phyloP scores from a whole-genome alignment of 2,329 filamentous ascomycete genomes.

The Graphilbum fragrans region DNA sequence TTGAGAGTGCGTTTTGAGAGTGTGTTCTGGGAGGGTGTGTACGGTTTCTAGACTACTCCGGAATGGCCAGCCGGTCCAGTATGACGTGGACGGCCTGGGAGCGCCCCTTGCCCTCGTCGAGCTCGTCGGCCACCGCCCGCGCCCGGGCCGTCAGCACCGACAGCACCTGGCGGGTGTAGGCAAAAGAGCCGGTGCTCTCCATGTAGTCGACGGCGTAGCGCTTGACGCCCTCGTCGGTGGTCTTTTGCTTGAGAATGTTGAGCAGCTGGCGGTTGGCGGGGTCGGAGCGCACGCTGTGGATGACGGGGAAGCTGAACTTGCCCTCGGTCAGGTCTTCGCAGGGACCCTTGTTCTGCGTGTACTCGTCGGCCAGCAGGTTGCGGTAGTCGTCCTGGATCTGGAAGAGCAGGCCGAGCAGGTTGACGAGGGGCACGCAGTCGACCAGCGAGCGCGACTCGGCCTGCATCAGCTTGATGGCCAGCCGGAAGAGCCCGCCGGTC shows the following conservation, averaged over 20 bases:
- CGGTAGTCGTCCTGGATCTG: constrained; percentile 91
- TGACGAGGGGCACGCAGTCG: constrained; percentile 75
- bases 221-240: constrained; percentile 77
- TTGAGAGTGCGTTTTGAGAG: too few relatives aligned
- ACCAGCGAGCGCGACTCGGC: constrained; percentile 46
- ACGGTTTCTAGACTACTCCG: not conserved
- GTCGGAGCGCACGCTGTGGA: constrained; percentile 77
- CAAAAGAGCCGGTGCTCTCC: constrained; percentile 80
- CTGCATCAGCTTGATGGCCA: constrained; percentile 83
- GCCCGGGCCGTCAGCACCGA: constrained; percentile 52
- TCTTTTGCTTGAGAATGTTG: constrained; percentile 87
- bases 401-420: constrained; percentile 73
- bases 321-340: constrained; percentile 94
- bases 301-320: constrained; percentile 93
- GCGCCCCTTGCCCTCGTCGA: constrained; percentile 49
- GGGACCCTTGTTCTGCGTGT: constrained; percentile 81
- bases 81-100: constrained; percentile 51
- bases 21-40: too few relatives aligned
- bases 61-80: constrained; percentile 49
- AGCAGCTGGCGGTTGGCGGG: constrained; percentile 67
- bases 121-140: constrained; percentile 45
- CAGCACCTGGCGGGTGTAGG: constrained; percentile 64
- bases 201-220: constrained; percentile 83
- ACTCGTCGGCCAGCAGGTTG: constrained; percentile 65
- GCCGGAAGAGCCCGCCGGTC: constrained; percentile 73